Conservation (phyloP, 2,329 filamentous ascomycete genomes). For the Blumeriella jaapii region DNA sequence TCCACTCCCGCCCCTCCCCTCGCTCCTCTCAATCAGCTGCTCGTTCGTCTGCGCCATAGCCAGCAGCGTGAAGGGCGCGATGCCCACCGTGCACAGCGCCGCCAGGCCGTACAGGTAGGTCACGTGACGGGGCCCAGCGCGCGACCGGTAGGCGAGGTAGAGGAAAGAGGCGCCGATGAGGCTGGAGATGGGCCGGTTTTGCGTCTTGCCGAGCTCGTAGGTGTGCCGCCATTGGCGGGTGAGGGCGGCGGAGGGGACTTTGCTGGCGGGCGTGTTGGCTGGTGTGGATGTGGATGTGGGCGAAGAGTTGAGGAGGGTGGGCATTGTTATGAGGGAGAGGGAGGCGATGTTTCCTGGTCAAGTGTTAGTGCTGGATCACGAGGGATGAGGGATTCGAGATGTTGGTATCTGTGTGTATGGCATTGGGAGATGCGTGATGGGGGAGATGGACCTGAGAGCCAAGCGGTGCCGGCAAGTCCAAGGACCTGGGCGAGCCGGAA, state of each 20-base stretch:
- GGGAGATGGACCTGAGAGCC: slow-evolving; percentile 6
- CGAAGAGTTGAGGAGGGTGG: slow-evolving; percentile 7
- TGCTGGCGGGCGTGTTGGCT: not conserved
- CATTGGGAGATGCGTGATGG: too few relatives aligned
- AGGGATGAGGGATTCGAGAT: not conserved
- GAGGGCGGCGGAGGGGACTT: not conserved
- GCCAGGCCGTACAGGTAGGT: slow-evolving; percentile 4
- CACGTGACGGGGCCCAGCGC: not conserved
- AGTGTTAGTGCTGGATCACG: not conserved
- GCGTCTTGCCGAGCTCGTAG: slow-evolving; percentile 7
- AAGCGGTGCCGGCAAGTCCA: slow-evolving; percentile 4
- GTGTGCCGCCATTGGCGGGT: slow-evolving; percentile 4
- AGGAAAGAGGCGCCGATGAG: slow-evolving; percentile 2
- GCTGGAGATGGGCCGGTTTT: slow-evolving; percentile 6
- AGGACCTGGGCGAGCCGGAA: slow-evolving; percentile 4
- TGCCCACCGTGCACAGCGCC: slow-evolving; percentile 5
- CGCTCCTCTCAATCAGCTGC: slow-evolving; percentile 10
- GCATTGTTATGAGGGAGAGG: slow-evolving; percentile 7
- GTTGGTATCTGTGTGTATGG: not conserved
- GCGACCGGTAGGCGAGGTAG: slow-evolving; percentile 7
- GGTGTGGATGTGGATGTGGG: not conserved
- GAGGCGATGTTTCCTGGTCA: slow-evolving; percentile 9
- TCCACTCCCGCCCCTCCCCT: slow-evolving; percentile 8
- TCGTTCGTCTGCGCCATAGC: slow-evolving; percentile 6
- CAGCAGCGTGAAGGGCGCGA: slow-evolving; percentile 7